Base-by-base conservation (phyloP, 768 basidiomycete genomes). In the Dioszegia crocea region DNA sequence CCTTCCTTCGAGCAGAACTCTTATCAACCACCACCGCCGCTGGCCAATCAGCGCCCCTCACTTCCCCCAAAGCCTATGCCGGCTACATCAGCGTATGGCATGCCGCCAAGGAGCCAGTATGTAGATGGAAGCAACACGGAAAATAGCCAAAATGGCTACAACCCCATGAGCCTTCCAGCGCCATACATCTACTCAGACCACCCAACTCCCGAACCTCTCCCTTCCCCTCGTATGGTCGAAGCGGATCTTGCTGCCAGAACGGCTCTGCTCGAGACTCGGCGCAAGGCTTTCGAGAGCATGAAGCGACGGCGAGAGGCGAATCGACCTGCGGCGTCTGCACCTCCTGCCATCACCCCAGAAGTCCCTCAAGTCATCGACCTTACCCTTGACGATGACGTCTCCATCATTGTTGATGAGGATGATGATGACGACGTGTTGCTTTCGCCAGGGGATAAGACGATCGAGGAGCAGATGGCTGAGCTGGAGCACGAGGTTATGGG, bases 221-320 rank as follows among this genome's bases (percentile, higher is more conserved):
- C 54, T 14, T 16, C 43, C 19, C 19, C 54, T 31, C 41, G 54
- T 16, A 11, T 40, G 19, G 17, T 45, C 30, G 54, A 45, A n/a
- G 47, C 46, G 4, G 46, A 61, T 26, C 24, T 57, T 6, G 60
- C 58, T 4, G 33, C 62, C 19, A 45, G 61, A 36, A 61, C 59
- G 27, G 59, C 62, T 14, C 36, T 73, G 6, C 58, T 68, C 1
- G 71, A 69, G 23, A 66, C 49, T 12, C 40, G 64, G 12, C 48
- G 68, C 11, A 67, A 67, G 33, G 65, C 53, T 9, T 26, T 73
- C 27, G 68, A 69, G 41, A 69, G 68, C 41, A 69, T 72, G 70
- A 49, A 57, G 41, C 26, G 36, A 26, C 52, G 66, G 24, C 26
- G 60, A 51, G 61, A 54, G 8, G 56, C 60, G 24, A 33, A 53